Percentiles rank a stretch among this genome's conserved stretches.
Conservation (phyloP, 2,329 filamentous ascomycete species). For the Penicillium digitatum region DNA sequence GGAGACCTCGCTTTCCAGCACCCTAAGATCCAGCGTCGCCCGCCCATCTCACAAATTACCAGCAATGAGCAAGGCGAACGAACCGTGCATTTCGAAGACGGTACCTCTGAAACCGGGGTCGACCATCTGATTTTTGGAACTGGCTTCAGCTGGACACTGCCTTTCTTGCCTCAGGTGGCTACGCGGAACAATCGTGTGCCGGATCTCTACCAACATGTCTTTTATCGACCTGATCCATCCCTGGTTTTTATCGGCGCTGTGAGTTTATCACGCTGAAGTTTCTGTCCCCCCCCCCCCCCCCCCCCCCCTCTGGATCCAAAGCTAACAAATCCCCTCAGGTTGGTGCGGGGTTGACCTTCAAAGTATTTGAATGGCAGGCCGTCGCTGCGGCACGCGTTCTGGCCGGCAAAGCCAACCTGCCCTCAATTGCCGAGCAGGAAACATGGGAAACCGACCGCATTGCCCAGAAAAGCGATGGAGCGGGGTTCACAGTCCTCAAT, state of each 20-base stretch:
- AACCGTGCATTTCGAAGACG: conserved; percentile 55
- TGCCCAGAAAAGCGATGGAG: conserved; percentile 52
- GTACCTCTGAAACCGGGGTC: conserved; percentile 50
- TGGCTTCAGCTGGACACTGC: conserved; percentile 62
- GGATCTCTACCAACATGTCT: conserved; percentile 38
- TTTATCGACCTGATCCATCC: conserved; percentile 33
- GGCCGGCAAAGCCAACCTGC: conserved; percentile 52
- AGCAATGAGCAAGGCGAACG: conserved; percentile 44
- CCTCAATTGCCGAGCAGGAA: conserved; percentile 48
- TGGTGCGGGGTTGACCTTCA: conserved; percentile 56
- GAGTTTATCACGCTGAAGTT: background rate
- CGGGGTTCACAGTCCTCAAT: conserved; percentile 54
- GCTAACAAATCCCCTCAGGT: conserved; percentile 26
- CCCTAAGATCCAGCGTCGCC: conserved; percentile 40
- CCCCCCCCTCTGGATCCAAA: no score
- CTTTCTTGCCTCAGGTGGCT: conserved; percentile 53
- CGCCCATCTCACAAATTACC: conserved; percentile 28
- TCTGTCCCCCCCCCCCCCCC: no score
- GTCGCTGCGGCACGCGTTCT: conserved; percentile 59
- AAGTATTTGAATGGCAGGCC: conserved; percentile 66
- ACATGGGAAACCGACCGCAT: conserved; percentile 58
- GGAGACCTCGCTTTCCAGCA: conserved; percentile 59
- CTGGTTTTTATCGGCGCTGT: conserved; percentile 47
- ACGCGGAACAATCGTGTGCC: conserved; percentile 34
- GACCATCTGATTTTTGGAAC: conserved; percentile 65